Evolutionary conservation across 2,329 filamentous ascomycete species (phyloP).

Genomic region (Claviceps monticola): DNA sequence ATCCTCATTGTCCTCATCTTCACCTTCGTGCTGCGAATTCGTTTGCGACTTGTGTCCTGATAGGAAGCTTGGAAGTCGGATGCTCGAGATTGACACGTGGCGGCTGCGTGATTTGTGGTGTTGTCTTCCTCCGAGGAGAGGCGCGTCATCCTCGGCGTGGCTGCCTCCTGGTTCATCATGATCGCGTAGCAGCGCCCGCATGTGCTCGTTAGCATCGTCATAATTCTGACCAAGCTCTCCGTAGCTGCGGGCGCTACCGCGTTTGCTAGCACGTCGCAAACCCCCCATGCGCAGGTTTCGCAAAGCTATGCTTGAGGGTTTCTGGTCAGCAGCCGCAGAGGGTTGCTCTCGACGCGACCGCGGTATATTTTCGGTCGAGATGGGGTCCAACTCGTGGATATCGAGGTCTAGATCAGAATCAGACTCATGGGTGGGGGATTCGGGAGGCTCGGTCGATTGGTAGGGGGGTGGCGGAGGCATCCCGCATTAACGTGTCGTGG

Average conservation of each 20-base stretch:
- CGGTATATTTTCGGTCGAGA: slow-evolving; percentile 23
- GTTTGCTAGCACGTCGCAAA: slow-evolving; percentile 41
- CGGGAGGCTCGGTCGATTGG: slow-evolving; percentile 45
- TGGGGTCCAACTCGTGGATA: slow-evolving; percentile 66
- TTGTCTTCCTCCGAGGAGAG: slow-evolving; percentile 43
- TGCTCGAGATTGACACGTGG: slow-evolving; percentile 28
- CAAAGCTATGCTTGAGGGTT: slow-evolving; percentile 52
- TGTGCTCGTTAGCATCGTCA: slow-evolving; percentile 50
- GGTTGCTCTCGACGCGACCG: slow-evolving; percentile 16
- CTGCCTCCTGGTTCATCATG: slow-evolving; percentile 44
- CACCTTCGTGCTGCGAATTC: slow-evolving; percentile 14
- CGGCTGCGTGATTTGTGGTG: slow-evolving; percentile 14
- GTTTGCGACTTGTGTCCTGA: slow-evolving; percentile 17
- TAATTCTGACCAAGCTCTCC: slow-evolving; percentile 44
- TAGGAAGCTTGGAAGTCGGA: slow-evolving; percentile 57
- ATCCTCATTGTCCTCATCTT: slow-evolving; percentile 32
- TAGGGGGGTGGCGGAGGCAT: slow-evolving; percentile 43
- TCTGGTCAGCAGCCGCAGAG: slow-evolving; percentile 29
- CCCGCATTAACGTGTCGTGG: slow-evolving; percentile 21
- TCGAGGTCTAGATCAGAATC: slow-evolving; percentile 63
- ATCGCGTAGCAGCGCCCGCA: slow-evolving; percentile 52
- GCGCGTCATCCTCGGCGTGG: slow-evolving; percentile 54
- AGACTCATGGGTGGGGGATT: slow-evolving; percentile 53
- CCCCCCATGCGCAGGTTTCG: slow-evolving; percentile 56
- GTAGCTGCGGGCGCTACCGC: slow-evolving; percentile 35